phyloP scores from a whole-genome alignment of 78 protist species.

The Blattamonas nauphoetae region DNA sequence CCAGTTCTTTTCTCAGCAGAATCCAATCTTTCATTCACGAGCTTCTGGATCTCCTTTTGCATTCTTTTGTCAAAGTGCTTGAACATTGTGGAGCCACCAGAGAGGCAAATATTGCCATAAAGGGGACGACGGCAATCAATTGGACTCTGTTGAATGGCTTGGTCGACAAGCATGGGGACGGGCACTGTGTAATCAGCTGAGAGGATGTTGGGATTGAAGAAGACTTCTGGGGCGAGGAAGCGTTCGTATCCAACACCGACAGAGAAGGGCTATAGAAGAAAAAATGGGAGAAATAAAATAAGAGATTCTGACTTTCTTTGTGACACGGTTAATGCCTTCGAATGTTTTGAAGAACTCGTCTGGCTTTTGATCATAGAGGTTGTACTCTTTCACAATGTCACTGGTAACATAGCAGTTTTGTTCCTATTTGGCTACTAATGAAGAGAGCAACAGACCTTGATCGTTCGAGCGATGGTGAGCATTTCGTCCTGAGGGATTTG shows the following conservation, averaged over 20 bases:
- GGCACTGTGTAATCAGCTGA: conserved; percentile 71
- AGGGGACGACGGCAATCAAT: conserved; percentile 85
- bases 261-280: not conserved
- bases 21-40: conserved; percentile 18
- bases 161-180: conserved; percentile 65
- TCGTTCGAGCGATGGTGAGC: conserved; percentile 42
- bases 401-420: conserved; percentile 80
- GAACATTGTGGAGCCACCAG: conserved; percentile 99
- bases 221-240: conserved; percentile 98
- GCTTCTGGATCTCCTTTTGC: conserved; percentile 72
- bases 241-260: conserved; percentile 94
- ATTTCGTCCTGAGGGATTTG: conserved; percentile 82
- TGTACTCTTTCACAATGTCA: conserved; percentile 83
- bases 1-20: conserved; percentile 46
- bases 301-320: conserved; percentile 29
- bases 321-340: conserved; percentile 30
- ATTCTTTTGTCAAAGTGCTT: conserved; percentile 83
- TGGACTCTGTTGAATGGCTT: conserved; percentile 79
- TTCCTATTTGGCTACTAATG: conserved; percentile 39
- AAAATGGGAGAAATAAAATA: not conserved
- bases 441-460: conserved; percentile 4
- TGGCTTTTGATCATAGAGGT: conserved; percentile 81
- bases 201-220: conserved; percentile 97
- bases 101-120: conserved; percentile 89
- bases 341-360: conserved; percentile 53